Conservation (phyloP, 805 yeast species). For the Spathaspora sp. region DNA sequence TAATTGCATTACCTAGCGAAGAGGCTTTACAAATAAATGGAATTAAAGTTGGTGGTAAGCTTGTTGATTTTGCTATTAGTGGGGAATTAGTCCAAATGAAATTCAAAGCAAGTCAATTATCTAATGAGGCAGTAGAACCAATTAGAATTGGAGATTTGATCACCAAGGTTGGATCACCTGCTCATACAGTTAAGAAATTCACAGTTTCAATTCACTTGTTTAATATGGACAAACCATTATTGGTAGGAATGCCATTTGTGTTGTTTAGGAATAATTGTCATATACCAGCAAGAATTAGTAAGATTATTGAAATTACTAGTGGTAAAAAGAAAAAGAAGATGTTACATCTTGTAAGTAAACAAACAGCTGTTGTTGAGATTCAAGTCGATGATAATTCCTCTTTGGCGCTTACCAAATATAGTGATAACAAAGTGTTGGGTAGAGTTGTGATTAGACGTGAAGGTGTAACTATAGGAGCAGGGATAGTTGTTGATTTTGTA, state of each 20-base stretch:
- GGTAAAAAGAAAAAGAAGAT: constrained; percentile 33
- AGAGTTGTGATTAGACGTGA: constrained; percentile 68
- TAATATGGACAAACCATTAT: constrained; percentile 59
- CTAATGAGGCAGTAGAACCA: constrained; percentile 50
- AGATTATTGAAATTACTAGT: constrained; percentile 32
- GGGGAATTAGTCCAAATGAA: constrained; percentile 57
- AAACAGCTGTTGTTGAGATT: constrained; percentile 55
- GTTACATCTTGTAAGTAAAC: constrained; percentile 57
- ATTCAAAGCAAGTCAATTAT: constrained; percentile 44
- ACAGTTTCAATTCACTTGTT: constrained; percentile 28
- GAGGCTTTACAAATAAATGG: constrained; percentile 42
- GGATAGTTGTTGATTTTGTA: constrained; percentile 32
- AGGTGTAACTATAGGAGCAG: constrained; percentile 69
- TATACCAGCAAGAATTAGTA: constrained; percentile 62
- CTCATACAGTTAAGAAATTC: constrained; percentile 25
- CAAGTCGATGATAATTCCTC: constrained; percentile 44
- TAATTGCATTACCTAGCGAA: constrained; percentile 52
- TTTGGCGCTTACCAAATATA: constrained; percentile 51
- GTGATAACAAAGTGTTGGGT: constrained; percentile 51
- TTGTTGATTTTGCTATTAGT: constrained; percentile 52
- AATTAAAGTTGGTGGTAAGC: constrained; percentile 26
- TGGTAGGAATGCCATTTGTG: constrained; percentile 76
- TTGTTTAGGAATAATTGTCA: constrained; percentile 73
- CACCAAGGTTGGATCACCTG: constrained; percentile 20
- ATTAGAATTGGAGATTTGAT: constrained; percentile 59